Base-by-base conservation (phyloP, 176 grass and related monocot genomes). In the Cocos nucifera region DNA sequence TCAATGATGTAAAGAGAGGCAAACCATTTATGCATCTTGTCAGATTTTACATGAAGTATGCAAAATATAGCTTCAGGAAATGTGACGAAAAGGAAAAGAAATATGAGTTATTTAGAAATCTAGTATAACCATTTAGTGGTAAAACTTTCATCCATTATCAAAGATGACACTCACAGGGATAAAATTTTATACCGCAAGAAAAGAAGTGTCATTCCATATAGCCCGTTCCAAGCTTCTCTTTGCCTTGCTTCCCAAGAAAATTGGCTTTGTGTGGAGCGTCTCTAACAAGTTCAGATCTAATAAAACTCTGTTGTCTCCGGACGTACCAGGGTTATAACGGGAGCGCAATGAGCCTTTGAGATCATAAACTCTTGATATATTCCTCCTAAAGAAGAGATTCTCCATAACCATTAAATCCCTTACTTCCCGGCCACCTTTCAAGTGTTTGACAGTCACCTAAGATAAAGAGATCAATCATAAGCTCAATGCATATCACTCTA, bases 361-460 rank as follows among this genome's bases (percentile, higher is more conserved):
- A 82, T 96, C 92, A 90, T 96, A 90, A 59, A 90, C 59, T 68
- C 72, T 78, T 17, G 92, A 87, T 82, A 96, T 75, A 53, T 66
- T 73, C 73, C 70, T 76, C 57, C 78, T 80, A 72, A 82, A 96
- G 65, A 87, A 85, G 60, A 96, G 62, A 59, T 96, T 96, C 80
- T 96, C 91, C 86, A 90, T 96, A 29, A 90, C 80, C 86, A 96
- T 90, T 17, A 96, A 52, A 77, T 96, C 83, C 71, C 85, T 96
- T 30, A 67, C 59, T 64, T 90, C 91, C 48, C 83, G 69, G 21
- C 92, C 85, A 58, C 82, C 83, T 96, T 79, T 96, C 27, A 78
- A 70, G 48, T 72, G 79, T 68, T 87, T 90, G 27, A 83, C 76
- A 63, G 51, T 73, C 64, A 95, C 91, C 91, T 95, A 78, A 61